Conservation (phyloP, 2,329 filamentous ascomycete species). For the Gnomoniopsis smithogilvyi region DNA sequence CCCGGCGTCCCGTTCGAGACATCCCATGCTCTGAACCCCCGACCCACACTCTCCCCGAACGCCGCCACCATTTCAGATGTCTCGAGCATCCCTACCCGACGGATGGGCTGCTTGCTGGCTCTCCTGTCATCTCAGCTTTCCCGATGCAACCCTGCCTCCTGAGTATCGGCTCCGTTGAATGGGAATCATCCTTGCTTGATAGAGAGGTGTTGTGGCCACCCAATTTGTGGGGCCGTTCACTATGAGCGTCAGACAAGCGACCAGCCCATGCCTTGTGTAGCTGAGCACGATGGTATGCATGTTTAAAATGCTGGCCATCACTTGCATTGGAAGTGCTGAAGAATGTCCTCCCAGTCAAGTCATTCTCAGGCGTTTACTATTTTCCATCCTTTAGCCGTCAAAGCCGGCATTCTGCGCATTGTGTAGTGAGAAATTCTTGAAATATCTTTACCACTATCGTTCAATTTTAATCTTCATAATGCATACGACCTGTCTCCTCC, state of each 20-base stretch:
- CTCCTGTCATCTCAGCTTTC: constrained; percentile 1
- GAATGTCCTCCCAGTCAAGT: neutral
- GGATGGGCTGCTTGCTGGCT: neutral
- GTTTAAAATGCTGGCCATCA: constrained; percentile 12
- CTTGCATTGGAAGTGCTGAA: neutral
- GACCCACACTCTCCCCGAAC: neutral
- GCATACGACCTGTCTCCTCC: neutral
- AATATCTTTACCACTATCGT: neutral
- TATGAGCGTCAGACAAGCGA: constrained; percentile 5
- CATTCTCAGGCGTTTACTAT: neutral
- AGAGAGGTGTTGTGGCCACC: neutral
- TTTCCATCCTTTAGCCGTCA: neutral
- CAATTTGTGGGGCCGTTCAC: neutral
- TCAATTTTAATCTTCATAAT: constrained; percentile 1
- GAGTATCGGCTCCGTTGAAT: neutral
- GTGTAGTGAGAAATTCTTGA: neutral
- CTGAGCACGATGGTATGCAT: constrained; percentile 3
- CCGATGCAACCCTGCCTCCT: constrained; percentile 4
- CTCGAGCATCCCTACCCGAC: neutral
- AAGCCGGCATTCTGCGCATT: neutral
- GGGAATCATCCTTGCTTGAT: neutral
- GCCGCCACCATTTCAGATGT: neutral
- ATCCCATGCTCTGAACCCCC: neutral
- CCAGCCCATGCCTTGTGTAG: constrained; percentile 10
- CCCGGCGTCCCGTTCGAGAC: neutral